A percentile compares a stretch with the other conserved stretches of the same genome.
These are phyloP conservation scores for Colletotrichum tamarilloi DNA, from an alignment of 2,329 filamentous ascomycete species.

Conservation along the genomic window DNA sequence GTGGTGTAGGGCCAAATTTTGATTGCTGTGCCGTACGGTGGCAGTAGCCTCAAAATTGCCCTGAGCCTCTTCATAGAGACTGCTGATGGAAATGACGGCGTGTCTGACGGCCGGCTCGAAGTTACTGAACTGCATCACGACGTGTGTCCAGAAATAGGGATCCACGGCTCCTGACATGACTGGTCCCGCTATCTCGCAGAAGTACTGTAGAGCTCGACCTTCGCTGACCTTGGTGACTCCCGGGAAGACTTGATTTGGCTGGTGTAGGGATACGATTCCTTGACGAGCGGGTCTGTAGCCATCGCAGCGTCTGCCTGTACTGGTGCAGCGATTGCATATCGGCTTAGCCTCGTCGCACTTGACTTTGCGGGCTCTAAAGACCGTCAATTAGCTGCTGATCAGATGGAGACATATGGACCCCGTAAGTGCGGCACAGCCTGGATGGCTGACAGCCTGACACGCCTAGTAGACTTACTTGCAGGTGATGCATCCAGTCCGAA, in stretches of 20 bases:
- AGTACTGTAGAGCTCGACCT: constrained; percentile 6
- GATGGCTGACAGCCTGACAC: background rate
- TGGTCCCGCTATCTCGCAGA: background rate
- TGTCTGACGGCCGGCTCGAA: constrained; percentile 1
- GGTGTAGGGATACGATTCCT: background rate
- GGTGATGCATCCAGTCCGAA: background rate
- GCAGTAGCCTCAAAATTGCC: background rate
- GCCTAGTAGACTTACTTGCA: background rate
- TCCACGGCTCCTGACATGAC: background rate
- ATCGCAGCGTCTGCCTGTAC: constrained; percentile 57
- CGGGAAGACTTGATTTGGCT: background rate
- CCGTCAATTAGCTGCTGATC: background rate
- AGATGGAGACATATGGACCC: background rate
- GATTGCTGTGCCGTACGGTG: background rate
- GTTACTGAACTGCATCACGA: background rate
- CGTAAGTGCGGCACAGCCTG: background rate
- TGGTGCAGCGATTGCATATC: constrained; percentile 61
- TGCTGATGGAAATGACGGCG: constrained; percentile 10
- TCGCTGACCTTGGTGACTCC: background rate
- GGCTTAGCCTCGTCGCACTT: constrained; percentile 68
- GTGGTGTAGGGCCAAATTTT: constrained; percentile 15
- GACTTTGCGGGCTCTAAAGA: constrained; percentile 60
- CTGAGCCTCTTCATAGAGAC: background rate
- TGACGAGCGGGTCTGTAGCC: background rate
- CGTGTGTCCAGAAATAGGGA: constrained; percentile 3